Evolutionary conservation across 2,329 filamentous ascomycete genomes (phyloP).

Genomic region (Epichloe hybrida): DNA sequence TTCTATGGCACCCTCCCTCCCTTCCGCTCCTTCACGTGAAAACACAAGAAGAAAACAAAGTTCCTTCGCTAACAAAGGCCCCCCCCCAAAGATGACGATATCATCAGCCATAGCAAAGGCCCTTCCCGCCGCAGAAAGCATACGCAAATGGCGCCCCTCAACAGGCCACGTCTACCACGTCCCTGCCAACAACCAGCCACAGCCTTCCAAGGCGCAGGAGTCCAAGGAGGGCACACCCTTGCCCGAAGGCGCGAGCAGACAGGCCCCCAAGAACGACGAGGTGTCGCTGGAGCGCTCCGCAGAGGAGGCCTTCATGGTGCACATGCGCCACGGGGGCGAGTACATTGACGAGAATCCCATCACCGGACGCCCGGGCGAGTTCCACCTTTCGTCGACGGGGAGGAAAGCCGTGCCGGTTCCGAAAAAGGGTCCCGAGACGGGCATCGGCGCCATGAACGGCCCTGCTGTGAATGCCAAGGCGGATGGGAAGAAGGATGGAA

Average conservation of each 20-base stretch:
- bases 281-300: conserved; percentile 32
- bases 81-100: conserved; percentile 30
- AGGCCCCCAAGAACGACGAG: conserved; percentile 24
- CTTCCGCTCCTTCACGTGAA: not conserved
- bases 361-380: conserved; percentile 51
- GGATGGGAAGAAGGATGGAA: conserved; percentile 32
- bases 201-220: conserved; percentile 19
- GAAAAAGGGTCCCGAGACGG: conserved; percentile 16
- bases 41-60: not conserved
- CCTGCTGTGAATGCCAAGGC: conserved; percentile 27
- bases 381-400: conserved; percentile 49
- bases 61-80: not conserved
- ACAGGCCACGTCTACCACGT: conserved; percentile 38
- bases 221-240: conserved; percentile 35
- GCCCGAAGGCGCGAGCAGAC: conserved; percentile 23
- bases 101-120: conserved; percentile 40
- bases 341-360: conserved; percentile 58
- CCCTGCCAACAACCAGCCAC: conserved; percentile 15
- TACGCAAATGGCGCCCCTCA: conserved; percentile 41
- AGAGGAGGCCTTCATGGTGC: conserved; percentile 44
- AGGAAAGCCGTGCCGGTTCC: conserved; percentile 29
- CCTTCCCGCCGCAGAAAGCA: conserved; percentile 35
- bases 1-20: not conserved
- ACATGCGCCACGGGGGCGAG: conserved; percentile 46
- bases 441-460: conserved; percentile 22